These are phyloP conservation scores for Eucalyptus globulus DNA, from an alignment of 345 rosid species.

Conservation along the genomic window DNA sequence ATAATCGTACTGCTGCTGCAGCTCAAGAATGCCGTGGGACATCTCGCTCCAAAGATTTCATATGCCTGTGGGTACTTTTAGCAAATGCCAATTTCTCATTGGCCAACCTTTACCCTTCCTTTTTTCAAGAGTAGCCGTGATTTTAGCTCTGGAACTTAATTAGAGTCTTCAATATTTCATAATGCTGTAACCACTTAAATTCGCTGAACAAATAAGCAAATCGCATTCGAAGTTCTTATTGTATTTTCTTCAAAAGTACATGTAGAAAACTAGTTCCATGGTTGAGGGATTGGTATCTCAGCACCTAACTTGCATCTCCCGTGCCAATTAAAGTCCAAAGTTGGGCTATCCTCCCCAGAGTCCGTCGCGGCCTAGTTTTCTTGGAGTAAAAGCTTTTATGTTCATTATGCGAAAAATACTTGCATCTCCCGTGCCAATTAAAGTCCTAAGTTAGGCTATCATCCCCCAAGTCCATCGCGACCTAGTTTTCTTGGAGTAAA, in stretches of 20 bases:
- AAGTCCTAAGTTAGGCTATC: neutral
- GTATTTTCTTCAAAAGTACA: neutral
- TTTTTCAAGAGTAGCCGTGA: neutral
- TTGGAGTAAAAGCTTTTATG: neutral
- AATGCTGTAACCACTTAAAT: neutral
- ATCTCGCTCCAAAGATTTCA: neutral
- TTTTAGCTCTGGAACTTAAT: neutral
- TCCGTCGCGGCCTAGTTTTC: neutral
- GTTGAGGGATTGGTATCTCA: neutral
- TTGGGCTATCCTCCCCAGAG: neutral
- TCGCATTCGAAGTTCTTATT: neutral
- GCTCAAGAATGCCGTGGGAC: neutral
- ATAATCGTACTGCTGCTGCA: neutral
- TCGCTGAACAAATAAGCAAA: neutral
- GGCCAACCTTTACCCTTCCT: neutral
- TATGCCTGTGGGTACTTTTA: neutral
- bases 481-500: neutral
- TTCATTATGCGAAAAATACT: neutral
- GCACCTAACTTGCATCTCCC: neutral
- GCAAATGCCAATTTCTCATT: neutral
- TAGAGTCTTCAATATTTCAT: neutral
- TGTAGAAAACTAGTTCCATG: neutral
- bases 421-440: neutral
- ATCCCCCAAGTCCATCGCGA: neutral
- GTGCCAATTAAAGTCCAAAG: neutral